Conservation (phyloP, 192 early-diverging fungal species). For the Podochytrium sp. region DNA sequence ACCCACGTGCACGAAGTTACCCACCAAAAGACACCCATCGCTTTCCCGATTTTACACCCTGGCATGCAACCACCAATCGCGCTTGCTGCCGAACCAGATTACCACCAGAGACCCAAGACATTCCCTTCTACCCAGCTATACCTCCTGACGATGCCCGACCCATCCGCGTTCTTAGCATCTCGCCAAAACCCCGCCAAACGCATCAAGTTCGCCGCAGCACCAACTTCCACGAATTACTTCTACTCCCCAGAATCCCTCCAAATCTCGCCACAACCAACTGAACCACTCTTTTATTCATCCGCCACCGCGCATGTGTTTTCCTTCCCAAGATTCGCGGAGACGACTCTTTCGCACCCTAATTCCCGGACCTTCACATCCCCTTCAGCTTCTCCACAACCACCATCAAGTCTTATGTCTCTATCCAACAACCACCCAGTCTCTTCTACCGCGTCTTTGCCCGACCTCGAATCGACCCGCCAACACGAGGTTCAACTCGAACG, state of each 20-base stretch:
- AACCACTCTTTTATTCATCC: neutral
- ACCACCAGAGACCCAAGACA: neutral
- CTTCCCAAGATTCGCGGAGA: no score
- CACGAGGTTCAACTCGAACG: constrained; percentile 1
- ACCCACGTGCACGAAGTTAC: neutral
- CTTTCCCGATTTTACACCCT: neutral
- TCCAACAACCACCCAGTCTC: neutral
- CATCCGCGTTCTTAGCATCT: neutral
- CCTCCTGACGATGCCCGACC: neutral
- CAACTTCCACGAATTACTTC: neutral
- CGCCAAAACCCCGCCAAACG: neutral
- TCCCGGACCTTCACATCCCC: neutral
- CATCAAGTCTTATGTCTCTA: neutral
- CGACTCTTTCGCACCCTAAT: no score
- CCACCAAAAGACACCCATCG: neutral
- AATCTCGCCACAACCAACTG: neutral
- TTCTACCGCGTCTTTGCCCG: neutral
- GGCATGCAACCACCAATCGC: neutral
- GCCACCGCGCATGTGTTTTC: neutral
- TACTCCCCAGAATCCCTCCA: neutral
- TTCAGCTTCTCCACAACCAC: neutral
- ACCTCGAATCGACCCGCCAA: neutral
- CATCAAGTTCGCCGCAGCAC: neutral
- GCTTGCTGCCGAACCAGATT: neutral
- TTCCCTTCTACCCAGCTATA: neutral